Evolutionary conservation across 2,329 filamentous ascomycete genomes (phyloP).

Genomic region (Claviceps monticola): DNA sequence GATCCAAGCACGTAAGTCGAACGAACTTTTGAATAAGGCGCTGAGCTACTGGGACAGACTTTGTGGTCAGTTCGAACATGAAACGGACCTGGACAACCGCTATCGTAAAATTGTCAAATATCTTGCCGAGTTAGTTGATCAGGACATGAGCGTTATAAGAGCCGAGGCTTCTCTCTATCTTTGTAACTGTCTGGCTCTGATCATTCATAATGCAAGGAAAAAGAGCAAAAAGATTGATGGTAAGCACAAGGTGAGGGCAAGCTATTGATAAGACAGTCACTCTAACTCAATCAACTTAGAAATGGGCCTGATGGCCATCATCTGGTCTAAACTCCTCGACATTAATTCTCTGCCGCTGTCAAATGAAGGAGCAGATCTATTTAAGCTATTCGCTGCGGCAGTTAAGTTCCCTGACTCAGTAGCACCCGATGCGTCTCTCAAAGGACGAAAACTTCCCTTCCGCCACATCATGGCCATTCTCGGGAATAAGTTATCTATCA

Average conservation of each 20-base stretch:
- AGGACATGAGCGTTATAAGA: background rate
- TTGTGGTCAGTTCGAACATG: constrained; percentile 31
- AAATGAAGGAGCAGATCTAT: background rate
- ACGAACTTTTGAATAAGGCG: constrained; percentile 1
- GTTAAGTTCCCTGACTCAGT: background rate
- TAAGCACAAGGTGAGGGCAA: background rate
- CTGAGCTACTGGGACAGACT: constrained; percentile 6
- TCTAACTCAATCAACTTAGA: background rate
- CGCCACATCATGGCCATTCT: background rate
- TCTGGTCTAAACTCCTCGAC: background rate
- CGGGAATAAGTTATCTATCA: background rate
- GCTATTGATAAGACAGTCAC: background rate
- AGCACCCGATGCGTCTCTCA: background rate
- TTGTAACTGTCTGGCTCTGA: constrained; percentile 16
- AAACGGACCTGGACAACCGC: constrained; percentile 24
- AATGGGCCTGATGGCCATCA: background rate
- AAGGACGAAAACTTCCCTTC: background rate
- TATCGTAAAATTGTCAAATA: constrained; percentile 15
- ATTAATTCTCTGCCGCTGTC: background rate
- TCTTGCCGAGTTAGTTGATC: background rate
- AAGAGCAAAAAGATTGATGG: background rate
- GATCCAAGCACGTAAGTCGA: constrained; percentile 19
- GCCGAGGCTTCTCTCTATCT: constrained; percentile 16
- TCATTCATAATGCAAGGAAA: background rate
- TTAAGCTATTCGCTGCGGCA: background rate